Conservation (phyloP, 805 yeast species). For the Cyberlindnera maritima region DNA sequence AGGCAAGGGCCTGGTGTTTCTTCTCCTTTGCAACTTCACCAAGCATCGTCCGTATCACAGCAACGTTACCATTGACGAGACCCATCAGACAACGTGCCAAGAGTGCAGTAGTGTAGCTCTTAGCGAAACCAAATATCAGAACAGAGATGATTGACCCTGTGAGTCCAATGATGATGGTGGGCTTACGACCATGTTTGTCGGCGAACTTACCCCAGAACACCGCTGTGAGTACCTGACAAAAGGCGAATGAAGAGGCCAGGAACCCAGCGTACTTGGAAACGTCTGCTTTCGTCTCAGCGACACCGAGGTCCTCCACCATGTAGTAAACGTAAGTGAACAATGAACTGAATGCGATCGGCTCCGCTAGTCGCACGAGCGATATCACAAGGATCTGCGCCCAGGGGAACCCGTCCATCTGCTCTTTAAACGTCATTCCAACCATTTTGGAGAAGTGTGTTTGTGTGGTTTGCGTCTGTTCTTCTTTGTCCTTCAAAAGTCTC, state of each 20-base stretch:
- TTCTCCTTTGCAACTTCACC: constrained; percentile 19
- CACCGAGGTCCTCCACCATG: constrained; percentile 21
- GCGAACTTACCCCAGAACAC: constrained; percentile 19
- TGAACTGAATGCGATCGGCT: constrained; percentile 22
- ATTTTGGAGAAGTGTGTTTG: too few relatives aligned
- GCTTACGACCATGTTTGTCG: constrained; percentile 19
- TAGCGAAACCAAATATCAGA: constrained; percentile 18
- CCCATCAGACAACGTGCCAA: constrained; percentile 18
- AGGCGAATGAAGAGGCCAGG: constrained; percentile 17
- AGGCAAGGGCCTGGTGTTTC: constrained; percentile 19
- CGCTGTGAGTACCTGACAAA: constrained; percentile 15
- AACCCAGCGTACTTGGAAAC: constrained; percentile 20
- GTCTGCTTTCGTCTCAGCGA: constrained; percentile 19
- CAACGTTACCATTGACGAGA: constrained; percentile 19
- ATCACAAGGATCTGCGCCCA: constrained; percentile 18
- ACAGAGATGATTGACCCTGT: constrained; percentile 13
- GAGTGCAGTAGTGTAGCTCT: constrained; percentile 15
- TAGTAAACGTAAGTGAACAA: constrained; percentile 21
- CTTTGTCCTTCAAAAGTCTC: too few relatives aligned
- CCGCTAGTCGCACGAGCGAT: constrained; percentile 20
- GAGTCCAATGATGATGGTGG: constrained; percentile 16
- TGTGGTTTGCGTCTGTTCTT: too few relatives aligned
- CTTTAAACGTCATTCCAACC: constrained; percentile 6
- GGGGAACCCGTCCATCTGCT: constrained; percentile 19
- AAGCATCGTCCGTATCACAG: constrained; percentile 18